These are phyloP conservation scores for Apiospora marii DNA, from an alignment of 2,329 filamentous ascomycete genomes.

Conservation along the genomic window DNA sequence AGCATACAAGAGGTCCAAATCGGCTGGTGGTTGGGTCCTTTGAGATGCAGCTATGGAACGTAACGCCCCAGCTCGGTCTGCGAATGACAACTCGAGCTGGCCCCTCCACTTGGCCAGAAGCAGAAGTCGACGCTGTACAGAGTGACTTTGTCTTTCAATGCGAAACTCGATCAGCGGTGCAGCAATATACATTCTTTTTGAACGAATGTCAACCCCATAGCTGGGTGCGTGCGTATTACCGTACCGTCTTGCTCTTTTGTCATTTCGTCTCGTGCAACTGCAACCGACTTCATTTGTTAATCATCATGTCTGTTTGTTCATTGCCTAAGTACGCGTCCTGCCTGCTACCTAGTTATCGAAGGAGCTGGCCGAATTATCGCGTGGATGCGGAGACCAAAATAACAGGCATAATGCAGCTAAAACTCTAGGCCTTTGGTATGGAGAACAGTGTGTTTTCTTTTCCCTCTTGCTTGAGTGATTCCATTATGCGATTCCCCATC, in stretches of 20 bases:
- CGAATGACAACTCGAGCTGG: neutral
- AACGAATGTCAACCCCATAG: neutral
- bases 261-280: neutral
- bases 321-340: neutral
- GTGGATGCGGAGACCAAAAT: conserved; percentile 15
- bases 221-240: neutral
- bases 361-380: conserved; percentile 3
- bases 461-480: neutral
- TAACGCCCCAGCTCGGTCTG: neutral
- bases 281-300: neutral
- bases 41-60: conserved; percentile 14
- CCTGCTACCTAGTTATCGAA: neutral
- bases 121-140: neutral
- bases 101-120: conserved; percentile 19
- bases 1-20: conserved; percentile 11
- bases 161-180: conserved; percentile 9
- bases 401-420: conserved; percentile 19
- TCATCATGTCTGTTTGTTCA: neutral
- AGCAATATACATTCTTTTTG: neutral
- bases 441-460: conserved; percentile 17
- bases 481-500: neutral
- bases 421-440: neutral
- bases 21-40: conserved; percentile 15
- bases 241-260: neutral
- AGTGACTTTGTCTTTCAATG: conserved; percentile 6